Evolutionary conservation across 805 yeast genomes (phyloP).

Genomic region (Saccharomycopsis schoenii): DNA sequence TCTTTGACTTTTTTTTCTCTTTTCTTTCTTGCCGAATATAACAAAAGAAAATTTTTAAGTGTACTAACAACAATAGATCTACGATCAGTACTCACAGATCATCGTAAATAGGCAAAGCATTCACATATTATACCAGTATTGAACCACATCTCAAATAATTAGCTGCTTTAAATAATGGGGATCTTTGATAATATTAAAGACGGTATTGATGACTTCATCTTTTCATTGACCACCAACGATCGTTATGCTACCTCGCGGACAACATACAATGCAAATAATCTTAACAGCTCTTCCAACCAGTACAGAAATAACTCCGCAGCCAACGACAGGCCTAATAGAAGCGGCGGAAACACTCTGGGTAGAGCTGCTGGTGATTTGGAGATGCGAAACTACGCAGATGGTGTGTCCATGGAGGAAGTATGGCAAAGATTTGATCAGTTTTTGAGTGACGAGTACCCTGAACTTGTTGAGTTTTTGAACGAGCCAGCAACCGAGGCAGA

Average conservation of each 20-base stretch:
- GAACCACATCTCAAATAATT: too few species aligned
- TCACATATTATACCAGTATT: neutral
- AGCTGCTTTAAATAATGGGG: conserved; percentile 5
- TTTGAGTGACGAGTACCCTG: conserved; percentile 59
- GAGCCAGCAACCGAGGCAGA: conserved; percentile 77
- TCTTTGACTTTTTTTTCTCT: neutral
- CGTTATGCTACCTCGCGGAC: conserved; percentile 16
- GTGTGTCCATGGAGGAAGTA: conserved; percentile 13
- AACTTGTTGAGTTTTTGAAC: conserved; percentile 66
- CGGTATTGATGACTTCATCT: conserved; percentile 16
- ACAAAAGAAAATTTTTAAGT: neutral
- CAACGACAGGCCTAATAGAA: conserved; percentile 1
- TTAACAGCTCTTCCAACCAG: conserved; percentile 10
- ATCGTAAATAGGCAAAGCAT: neutral
- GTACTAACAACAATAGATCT: too few species aligned
- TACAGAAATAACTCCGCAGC: conserved; percentile 11
- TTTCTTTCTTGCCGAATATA: neutral
- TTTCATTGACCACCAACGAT: conserved; percentile 17
- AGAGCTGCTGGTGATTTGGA: conserved; percentile 17
- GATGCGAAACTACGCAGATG: conserved; percentile 13
- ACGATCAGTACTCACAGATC: neutral
- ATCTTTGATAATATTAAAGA: conserved; percentile 18
- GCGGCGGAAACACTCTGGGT: conserved; percentile 5
- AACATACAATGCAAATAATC: conserved; percentile 14
- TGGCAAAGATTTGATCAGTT: conserved; percentile 18